phyloP scores from a whole-genome alignment of 2,329 filamentous ascomycete genomes.

The Teratosphaeria gauchensis region DNA sequence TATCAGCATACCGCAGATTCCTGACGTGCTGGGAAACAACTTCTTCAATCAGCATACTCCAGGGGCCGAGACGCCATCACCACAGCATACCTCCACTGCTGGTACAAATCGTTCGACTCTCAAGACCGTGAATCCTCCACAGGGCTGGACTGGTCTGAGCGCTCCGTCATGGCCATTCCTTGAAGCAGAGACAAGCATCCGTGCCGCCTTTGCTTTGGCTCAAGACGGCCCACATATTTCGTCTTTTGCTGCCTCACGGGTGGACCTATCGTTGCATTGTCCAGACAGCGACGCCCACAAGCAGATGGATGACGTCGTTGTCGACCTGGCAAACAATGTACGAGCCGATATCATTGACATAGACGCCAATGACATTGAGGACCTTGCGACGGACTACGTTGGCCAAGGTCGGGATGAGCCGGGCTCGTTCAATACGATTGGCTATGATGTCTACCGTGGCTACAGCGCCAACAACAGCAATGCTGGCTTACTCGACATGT shows the following conservation, averaged over 20 bases:
- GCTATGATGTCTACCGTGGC: constrained; percentile 46
- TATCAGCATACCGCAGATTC: not conserved
- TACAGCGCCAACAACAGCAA: constrained; percentile 15
- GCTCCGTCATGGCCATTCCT: constrained; percentile 10
- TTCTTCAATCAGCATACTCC: not conserved
- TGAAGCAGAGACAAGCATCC: constrained; percentile 18
- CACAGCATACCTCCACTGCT: not conserved
- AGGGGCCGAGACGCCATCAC: not conserved
- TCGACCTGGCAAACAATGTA: constrained; percentile 51
- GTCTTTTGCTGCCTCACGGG: constrained; percentile 17
- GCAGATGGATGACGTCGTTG: constrained; percentile 50
- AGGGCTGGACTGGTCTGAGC: not conserved
- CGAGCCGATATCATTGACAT: constrained; percentile 59
- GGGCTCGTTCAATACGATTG: constrained; percentile 35
- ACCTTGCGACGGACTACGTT: constrained; percentile 60
- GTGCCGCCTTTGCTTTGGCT: constrained; percentile 14
- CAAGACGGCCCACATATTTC: constrained; percentile 6
- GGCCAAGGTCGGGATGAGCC: constrained; percentile 45
- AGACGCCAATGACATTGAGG: constrained; percentile 59
- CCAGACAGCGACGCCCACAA: constrained; percentile 44
- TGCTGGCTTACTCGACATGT: not conserved
- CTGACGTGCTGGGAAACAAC: not conserved
- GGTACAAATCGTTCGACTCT: too few species aligned
- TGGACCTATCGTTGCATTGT: constrained; percentile 37
- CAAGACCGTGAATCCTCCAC: not conserved